Evolutionary conservation across 495 filamentous ascomycete genomes (phyloP).

Genomic region (Neurospora sp.): DNA sequence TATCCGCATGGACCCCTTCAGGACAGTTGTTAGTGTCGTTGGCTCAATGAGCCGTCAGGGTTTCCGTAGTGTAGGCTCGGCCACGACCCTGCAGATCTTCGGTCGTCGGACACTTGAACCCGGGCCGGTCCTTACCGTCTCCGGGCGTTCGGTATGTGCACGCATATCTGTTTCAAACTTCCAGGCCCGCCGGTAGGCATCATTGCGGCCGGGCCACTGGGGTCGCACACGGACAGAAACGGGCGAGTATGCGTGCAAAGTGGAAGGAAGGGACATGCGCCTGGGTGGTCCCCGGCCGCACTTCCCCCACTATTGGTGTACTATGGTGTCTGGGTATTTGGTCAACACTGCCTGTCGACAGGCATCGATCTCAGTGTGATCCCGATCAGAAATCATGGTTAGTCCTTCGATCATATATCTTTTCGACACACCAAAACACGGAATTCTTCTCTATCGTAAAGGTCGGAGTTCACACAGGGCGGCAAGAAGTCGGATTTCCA

Average conservation of each 20-base stretch:
- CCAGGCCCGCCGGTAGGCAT: neutral
- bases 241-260: neutral
- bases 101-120: neutral
- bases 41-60: neutral
- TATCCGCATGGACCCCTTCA: neutral
- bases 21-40: neutral
- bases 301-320: neutral
- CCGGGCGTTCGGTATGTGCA: neutral
- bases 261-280: neutral
- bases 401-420: neutral
- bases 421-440: neutral
- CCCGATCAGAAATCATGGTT: neutral
- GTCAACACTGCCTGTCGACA: neutral
- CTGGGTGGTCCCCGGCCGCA: neutral
- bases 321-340: neutral
- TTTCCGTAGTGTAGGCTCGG: neutral
- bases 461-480: neutral
- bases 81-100: neutral
- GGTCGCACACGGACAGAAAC: neutral
- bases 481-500: neutral
- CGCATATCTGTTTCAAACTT: neutral
- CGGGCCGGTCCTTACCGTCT: neutral
- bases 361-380: neutral
- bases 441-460: neutral
- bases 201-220: neutral